Base-by-base conservation (phyloP, 225 moss, liverwort and hornwort genomes). In the Sphagnum tenellum region DNA sequence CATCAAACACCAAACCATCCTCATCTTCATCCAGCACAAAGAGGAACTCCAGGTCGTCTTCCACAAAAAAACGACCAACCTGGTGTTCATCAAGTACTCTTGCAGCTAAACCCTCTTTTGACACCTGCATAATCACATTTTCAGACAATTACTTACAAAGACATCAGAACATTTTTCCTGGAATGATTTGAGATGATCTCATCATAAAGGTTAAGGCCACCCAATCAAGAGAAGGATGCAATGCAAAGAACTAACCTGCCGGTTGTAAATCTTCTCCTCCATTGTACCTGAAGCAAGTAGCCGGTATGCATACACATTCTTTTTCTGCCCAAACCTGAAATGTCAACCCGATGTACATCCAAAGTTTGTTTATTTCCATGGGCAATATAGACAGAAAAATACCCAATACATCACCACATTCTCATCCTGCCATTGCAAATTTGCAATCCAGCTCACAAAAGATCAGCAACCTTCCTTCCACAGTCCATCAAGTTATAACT, bases 261-360 rank as follows among this genome's bases (percentile, higher is more conserved):
- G 98, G 59, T 87, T 89, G 61, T 98, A 98, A 54, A 98, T 98
- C 70, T 90, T 98, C 70, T 98, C 98, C 69, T 98, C 98, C 98
- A 98, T 98, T 45, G 98, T 98, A 64, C 98, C 98, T 72, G 85
- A 83, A 50, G 98, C 98, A 59, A 93, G 80, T 64, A 98, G 73
- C 48, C 98, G 86, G 78, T 98, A 98, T 2, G 98, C 93, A 77
- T 86, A 93, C 12, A 98, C 98, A 49, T 74, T 76, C 70, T 98
- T 98, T 52, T 63, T 89, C 77, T 98, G 98, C 63, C 98, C 98
- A 68, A 98, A 79, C 73, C 93, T 98, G 90, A 63, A 76, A 63
- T 58, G 62, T 72, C 29, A 29, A 29, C 29, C 29, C 29, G 29
- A 29, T 29, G 29, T 29, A 29, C 29, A 29, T 29, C 29, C 29